A percentile compares a stretch with the other conserved stretches of the same genome.
Conservation (phyloP, 1,284 basidiomycete species). For the Sanghuangporus weigelae region DNA sequence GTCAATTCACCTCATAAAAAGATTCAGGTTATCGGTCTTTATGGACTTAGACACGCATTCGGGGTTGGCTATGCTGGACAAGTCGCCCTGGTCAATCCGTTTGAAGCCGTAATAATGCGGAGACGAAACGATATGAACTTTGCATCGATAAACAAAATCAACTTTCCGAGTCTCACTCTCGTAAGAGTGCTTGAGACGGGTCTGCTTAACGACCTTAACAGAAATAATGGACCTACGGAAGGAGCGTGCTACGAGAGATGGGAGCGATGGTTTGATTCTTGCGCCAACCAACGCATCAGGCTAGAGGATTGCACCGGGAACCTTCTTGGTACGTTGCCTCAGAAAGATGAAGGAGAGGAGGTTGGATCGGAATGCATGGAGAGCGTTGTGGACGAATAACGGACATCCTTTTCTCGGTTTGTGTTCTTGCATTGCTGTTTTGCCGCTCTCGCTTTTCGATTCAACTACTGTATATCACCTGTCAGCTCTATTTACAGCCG, state of each 20-base stretch:
- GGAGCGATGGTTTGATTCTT: conserved; percentile 62
- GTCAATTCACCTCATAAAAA: conserved; percentile 48
- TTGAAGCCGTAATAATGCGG: conserved; percentile 42
- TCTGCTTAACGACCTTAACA: conserved; percentile 53
- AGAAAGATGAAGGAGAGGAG: conserved; percentile 31
- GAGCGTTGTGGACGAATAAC: conserved; percentile 1
- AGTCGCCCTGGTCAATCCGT: conserved; percentile 37
- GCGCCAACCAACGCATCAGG: conserved; percentile 39
- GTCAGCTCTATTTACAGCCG: neutral
- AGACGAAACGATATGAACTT: conserved; percentile 64
- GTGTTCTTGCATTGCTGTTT: neutral
- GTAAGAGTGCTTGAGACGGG: conserved; percentile 52
- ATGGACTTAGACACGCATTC: conserved; percentile 63
- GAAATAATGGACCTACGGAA: conserved; percentile 40
- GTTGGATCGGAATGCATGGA: conserved; percentile 22
- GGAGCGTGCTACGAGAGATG: conserved; percentile 50
- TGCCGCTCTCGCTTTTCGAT: neutral
- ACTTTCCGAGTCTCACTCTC: conserved; percentile 56
- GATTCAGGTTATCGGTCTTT: conserved; percentile 60
- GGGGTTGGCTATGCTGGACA: conserved; percentile 47
- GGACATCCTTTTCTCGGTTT: neutral
- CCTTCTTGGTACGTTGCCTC: conserved; percentile 51
- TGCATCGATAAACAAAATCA: conserved; percentile 42
- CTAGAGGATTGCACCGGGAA: conserved; percentile 67
- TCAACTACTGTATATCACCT: neutral